Percentiles rank a stretch among this genome's conserved stretches.
phyloP scores from a whole-genome alignment of 306 rosid species.

The Glycine latifolia region DNA sequence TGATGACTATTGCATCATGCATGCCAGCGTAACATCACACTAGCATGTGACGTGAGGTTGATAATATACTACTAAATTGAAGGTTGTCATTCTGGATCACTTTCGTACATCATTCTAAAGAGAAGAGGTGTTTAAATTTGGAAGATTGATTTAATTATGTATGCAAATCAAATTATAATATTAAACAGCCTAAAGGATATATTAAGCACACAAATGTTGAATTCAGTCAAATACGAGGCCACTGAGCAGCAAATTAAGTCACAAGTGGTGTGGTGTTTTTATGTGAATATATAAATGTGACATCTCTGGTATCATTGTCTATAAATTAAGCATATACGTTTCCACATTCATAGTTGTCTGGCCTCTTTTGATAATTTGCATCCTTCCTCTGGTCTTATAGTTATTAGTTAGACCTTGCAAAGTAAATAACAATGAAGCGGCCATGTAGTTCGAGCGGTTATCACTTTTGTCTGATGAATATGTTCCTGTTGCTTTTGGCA shows the following conservation, averaged over 20 bases:
- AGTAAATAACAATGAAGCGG: slow-evolving; percentile 46
- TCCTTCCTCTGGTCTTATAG: slow-evolving; percentile 1
- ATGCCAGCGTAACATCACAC: slow-evolving; percentile 38
- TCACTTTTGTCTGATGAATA: slow-evolving; percentile 45
- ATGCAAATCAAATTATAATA: not conserved
- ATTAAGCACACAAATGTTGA: not conserved
- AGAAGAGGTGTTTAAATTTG: not conserved
- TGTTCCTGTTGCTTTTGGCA: slow-evolving; percentile 53
- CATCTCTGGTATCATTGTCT: slow-evolving; percentile 36
- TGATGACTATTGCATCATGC: slow-evolving; percentile 30
- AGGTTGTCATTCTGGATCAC: not conserved
- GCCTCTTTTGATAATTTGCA: slow-evolving; percentile 29
- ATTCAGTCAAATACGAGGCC: too few species aligned
- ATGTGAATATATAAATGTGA: slow-evolving; percentile 39
- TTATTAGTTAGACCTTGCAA: slow-evolving; percentile 15
- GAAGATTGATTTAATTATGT: not conserved
- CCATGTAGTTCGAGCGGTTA: slow-evolving; percentile 25
- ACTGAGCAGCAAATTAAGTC: slow-evolving; percentile 34
- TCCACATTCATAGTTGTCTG: slow-evolving; percentile 37
- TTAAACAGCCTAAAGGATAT: not conserved
- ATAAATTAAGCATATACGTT: slow-evolving; percentile 49
- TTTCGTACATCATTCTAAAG: not conserved
- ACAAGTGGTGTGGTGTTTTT: slow-evolving; percentile 41
- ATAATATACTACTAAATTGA: not conserved
- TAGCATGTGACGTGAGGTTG: not conserved